Conservation (phyloP, 2,329 filamentous ascomycete genomes). For the Fusarium nygamai region DNA sequence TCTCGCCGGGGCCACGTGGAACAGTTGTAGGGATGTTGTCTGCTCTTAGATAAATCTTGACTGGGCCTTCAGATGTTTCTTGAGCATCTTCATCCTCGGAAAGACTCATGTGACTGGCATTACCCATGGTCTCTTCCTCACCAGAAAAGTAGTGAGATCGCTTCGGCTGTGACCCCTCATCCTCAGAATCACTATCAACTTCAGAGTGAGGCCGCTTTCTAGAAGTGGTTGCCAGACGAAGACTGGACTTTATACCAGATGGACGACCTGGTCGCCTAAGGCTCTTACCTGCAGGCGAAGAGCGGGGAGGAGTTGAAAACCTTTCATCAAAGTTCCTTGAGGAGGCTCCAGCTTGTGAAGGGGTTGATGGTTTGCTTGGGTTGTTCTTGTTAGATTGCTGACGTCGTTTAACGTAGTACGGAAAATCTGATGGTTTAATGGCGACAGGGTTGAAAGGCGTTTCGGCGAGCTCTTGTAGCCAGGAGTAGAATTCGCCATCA, state of each 20-base stretch:
- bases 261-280: constrained; percentile 51
- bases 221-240: constrained; percentile 54
- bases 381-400: constrained; percentile 36
- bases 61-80: constrained; percentile 39
- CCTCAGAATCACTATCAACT: constrained; percentile 52
- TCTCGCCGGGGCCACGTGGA: constrained; percentile 67
- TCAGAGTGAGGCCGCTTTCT: constrained; percentile 57
- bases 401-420: constrained; percentile 38
- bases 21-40: constrained; percentile 60
- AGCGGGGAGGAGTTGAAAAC: constrained; percentile 31
- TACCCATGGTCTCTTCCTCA: constrained; percentile 48
- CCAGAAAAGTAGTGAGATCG: constrained; percentile 48
- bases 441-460: constrained; percentile 43
- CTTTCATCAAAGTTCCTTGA: constrained; percentile 17
- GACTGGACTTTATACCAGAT: constrained; percentile 56
- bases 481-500: constrained; percentile 45
- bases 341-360: not conserved
- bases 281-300: constrained; percentile 45
- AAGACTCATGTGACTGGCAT: constrained; percentile 36
- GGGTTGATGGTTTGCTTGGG: not conserved
- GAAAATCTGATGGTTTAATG: constrained; percentile 45
- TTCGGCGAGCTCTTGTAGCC: constrained; percentile 46
- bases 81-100: constrained; percentile 33
- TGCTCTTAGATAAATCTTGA: constrained; percentile 59
- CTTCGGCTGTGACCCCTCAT: constrained; percentile 49